Conservation (phyloP, 2,329 filamentous ascomycete species). For the Teratosphaeria pseudoeucalypti region DNA sequence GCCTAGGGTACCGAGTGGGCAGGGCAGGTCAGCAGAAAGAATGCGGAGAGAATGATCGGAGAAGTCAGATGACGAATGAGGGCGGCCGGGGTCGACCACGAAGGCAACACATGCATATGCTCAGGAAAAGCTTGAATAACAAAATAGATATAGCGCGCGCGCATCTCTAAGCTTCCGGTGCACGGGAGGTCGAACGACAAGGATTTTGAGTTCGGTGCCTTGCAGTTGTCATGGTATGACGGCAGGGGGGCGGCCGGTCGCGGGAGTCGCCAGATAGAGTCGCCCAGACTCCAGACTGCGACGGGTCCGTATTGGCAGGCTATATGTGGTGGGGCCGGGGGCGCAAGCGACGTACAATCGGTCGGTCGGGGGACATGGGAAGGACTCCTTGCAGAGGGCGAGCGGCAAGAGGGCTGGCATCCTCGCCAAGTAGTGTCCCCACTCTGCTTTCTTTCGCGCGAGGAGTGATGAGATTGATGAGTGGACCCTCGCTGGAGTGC, state of each 20-base stretch:
- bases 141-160: conserved; percentile 6
- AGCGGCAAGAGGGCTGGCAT: not conserved
- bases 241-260: not conserved
- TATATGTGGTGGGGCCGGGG: not conserved
- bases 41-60: not conserved
- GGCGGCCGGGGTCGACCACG: not conserved
- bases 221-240: not conserved
- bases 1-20: conserved; percentile 1
- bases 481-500: not conserved
- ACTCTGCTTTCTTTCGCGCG: no score
- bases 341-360: not conserved
- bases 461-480: not conserved
- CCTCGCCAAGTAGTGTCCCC: no score
- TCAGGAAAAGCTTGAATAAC: conserved; percentile 10
- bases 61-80: not conserved
- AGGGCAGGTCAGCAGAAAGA: conserved; percentile 7
- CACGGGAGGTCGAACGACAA: not conserved
- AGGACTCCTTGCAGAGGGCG: not conserved
- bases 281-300: not conserved
- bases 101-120: conserved; percentile 2
- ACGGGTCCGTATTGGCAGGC: not conserved
- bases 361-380: not conserved
- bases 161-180: not conserved
- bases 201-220: not conserved
- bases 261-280: not conserved